Base-by-base conservation (phyloP, 2,329 filamentous ascomycete genomes). In the Fusarium praegraminearum region DNA sequence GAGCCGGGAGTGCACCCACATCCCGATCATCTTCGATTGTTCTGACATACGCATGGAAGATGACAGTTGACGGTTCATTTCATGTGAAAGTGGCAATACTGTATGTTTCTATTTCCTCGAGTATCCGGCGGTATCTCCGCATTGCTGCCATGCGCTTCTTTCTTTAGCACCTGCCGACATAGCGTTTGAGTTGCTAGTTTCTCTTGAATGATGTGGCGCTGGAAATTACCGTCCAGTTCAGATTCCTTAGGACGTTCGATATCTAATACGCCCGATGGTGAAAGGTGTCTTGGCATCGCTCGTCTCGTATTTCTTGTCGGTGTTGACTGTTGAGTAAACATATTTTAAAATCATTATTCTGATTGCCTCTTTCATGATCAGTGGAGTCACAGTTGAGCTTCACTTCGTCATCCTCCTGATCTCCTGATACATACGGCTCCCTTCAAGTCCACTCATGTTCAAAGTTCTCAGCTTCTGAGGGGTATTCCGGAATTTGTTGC, bases 301-400 rank as follows among this genome's bases (percentile, higher is more conserved):
- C 46, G 22, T 60, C 56, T 40, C 30, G 41, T n/a, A 41, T 46
- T 40, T 41, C 45, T 65, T 47, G 57, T 63, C 12, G 43, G 20
- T n/a, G 63, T 60, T 40, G 62, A 50, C 18, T n/a, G 63, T 60
- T 40, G 62, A 50, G 38, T 59, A 51, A 22, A 65, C 51, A 33
- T 71, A 67, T 38, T 61, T 63, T 28, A 73, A 44, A 72, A 69
- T 13, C 67, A 62, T 32, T 55, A 53, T 47, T 69, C 70, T 30
- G 66, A 73, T 15, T 62, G 72, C 47, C 60, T 60, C 70, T 65
- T 50, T 72, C 66, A 10, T 67, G 60, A 35, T 72, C 67, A n/a
- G 72, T 72, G 22, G 72, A 68, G 32, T 57, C 67, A 18, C 61
- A 63, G 36, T 67, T 66, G 38, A 65, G 57, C 24, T 62, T 50